A percentile compares a stretch with the other conserved stretches of the same genome.
phyloP scores from a whole-genome alignment of 495 filamentous ascomycete species.

The Penicillium soppii region DNA sequence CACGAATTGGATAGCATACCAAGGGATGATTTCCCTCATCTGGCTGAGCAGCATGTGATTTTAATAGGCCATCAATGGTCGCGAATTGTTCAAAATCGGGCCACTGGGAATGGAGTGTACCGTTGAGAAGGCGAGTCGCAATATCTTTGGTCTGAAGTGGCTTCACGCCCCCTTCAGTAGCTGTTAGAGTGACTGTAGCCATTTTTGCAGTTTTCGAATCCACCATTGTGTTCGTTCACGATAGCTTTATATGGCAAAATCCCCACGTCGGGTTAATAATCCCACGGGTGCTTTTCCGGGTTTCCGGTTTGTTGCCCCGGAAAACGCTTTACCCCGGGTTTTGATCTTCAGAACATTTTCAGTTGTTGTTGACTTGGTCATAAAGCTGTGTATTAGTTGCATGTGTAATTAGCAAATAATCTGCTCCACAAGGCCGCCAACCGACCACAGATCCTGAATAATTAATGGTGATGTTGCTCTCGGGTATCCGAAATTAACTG shows the following conservation, averaged over 20 bases:
- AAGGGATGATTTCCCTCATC: conserved; percentile 18
- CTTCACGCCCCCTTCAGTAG: conserved; percentile 5
- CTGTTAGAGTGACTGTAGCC: conserved; percentile 18
- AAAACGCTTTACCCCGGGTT: background rate
- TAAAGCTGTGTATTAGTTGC: background rate
- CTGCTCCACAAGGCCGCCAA: too few species aligned
- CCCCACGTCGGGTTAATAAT: conserved; percentile 2
- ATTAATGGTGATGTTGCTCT: background rate
- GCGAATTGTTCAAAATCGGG: conserved; percentile 21
- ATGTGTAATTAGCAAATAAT: background rate
- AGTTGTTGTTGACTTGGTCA: too few species aligned
- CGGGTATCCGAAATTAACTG: background rate
- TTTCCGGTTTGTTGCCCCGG: conserved; percentile 8
- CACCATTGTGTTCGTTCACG: background rate
- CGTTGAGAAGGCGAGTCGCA: conserved; percentile 23
- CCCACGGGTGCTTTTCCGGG: conserved; percentile 10
- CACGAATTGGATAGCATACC: conserved; percentile 23
- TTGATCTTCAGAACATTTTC: background rate
- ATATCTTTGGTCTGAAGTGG: conserved; percentile 16
- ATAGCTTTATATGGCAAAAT: conserved; percentile 6
- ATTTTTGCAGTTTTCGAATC: background rate
- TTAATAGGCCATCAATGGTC: conserved; percentile 26
- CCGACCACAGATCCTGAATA: too few species aligned
- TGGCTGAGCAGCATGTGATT: conserved; percentile 21
- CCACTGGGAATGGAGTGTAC: conserved; percentile 25